Conservation (phyloP, 176 grass and related monocot genomes). For the Canna indica region DNA sequence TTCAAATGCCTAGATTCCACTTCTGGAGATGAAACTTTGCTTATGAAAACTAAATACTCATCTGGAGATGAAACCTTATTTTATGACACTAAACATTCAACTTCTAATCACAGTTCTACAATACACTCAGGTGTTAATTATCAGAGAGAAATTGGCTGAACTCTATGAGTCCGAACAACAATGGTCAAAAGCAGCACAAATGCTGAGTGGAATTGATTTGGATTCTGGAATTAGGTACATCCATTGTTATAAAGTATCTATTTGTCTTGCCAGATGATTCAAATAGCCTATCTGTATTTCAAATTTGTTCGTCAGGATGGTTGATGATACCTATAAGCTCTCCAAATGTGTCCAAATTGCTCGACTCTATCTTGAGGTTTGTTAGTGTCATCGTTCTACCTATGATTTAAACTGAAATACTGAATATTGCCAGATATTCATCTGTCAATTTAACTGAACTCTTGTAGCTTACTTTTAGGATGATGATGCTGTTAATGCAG, state of each 20-base stretch:
- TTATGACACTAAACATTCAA: too few relatives aligned
- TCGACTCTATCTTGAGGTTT: constrained; percentile 96
- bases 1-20: too few relatives aligned
- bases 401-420: background rate
- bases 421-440: constrained; percentile 1
- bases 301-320: constrained; percentile 42
- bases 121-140: constrained; percentile 59
- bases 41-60: too few relatives aligned
- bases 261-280: background rate
- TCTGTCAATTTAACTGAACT: constrained; percentile 3
- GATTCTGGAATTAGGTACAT: constrained; percentile 93
- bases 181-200: constrained; percentile 94
- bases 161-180: constrained; percentile 92
- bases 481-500: constrained; percentile 92
- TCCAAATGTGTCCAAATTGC: constrained; percentile 96
- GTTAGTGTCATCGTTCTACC: background rate
- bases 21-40: too few relatives aligned
- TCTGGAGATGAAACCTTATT: too few relatives aligned
- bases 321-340: constrained; percentile 94
- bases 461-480: constrained; percentile 38
- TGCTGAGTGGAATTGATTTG: constrained; percentile 97
- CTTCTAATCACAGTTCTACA: background rate
- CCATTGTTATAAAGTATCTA: background rate
- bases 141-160: constrained; percentile 97
- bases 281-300: background rate